Conservation (phyloP, 345 rosid species). For the Psidium guajava region DNA sequence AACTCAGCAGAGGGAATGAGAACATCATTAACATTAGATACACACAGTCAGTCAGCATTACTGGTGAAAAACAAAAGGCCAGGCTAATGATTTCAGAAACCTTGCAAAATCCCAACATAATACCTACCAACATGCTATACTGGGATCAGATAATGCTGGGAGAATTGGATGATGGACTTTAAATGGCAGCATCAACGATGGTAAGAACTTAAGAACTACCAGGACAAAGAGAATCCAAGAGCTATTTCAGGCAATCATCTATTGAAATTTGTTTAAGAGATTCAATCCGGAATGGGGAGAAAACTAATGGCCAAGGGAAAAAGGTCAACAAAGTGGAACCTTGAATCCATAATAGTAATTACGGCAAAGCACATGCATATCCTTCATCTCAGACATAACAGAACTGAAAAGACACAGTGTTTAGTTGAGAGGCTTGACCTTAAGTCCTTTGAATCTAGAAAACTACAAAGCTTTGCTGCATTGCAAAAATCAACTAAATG, state of each 20-base stretch:
- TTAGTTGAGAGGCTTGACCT: constrained; percentile 33
- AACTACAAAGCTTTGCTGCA: constrained; percentile 60
- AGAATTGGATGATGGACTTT: background rate
- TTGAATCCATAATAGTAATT: background rate
- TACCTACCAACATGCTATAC: background rate
- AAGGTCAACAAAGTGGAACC: background rate
- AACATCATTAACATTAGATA: background rate
- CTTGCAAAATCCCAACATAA: background rate
- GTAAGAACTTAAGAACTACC: background rate
- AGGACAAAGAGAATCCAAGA: background rate
- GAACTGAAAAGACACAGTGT: background rate
- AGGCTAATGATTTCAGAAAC: background rate
- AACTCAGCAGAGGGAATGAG: background rate
- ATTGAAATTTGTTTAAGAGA: background rate
- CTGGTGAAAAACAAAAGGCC: background rate
- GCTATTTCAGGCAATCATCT: background rate
- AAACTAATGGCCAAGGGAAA: background rate
- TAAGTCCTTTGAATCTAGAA: constrained; percentile 78
- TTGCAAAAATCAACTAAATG: background rate
- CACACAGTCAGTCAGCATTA: background rate
- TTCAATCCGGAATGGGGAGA: background rate
- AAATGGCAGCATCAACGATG: background rate
- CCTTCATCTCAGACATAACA: background rate
- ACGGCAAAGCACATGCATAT: background rate
- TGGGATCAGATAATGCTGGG: background rate